Percentiles rank a stretch among this genome's conserved stretches.
These are phyloP conservation scores for Russula lepida DNA, from an alignment of 768 basidiomycete genomes.

Conservation along the genomic window DNA sequence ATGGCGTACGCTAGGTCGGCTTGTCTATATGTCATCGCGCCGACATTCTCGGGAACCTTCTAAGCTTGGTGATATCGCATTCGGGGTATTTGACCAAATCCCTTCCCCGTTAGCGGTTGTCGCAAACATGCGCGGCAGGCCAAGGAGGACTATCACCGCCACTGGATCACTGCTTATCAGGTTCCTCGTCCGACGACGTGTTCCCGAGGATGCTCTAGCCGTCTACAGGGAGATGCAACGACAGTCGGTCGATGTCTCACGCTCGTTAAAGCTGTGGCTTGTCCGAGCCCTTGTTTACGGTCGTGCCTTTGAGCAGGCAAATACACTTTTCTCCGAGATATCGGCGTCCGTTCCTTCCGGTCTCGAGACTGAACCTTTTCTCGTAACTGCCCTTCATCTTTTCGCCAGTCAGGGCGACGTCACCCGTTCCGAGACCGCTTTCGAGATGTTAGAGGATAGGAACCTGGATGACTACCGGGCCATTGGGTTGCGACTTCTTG, in stretches of 20 bases:
- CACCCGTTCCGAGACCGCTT: conserved; percentile 37
- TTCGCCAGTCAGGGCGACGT: conserved; percentile 46
- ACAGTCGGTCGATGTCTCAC: conserved; percentile 1
- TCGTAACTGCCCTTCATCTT: conserved; percentile 43
- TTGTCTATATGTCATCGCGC: not conserved
- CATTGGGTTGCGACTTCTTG: conserved; percentile 44
- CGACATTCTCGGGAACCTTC: not conserved
- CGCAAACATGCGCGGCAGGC: not conserved
- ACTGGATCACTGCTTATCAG: conserved; percentile 12
- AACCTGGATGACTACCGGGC: conserved; percentile 27
- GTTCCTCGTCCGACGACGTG: conserved; percentile 12
- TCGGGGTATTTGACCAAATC: conserved; percentile 11
- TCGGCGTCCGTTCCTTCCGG: conserved; percentile 18
- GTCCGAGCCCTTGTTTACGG: conserved; percentile 14
- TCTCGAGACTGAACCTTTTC: not conserved
- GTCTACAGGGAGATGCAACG: conserved; percentile 16
- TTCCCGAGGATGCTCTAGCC: conserved; percentile 19
- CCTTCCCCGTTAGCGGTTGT: conserved; percentile 7
- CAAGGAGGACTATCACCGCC: not conserved
- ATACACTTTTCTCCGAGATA: conserved; percentile 34
- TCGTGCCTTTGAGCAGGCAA: conserved; percentile 34
- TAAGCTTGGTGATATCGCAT: conserved; percentile 1
- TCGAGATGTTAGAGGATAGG: conserved; percentile 29
- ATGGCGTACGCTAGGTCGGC: conserved; percentile 8
- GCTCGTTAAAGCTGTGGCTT: conserved; percentile 7